These are phyloP conservation scores for Sarocladium brachiariae DNA, from an alignment of 2,329 filamentous ascomycete genomes.

Conservation along the genomic window DNA sequence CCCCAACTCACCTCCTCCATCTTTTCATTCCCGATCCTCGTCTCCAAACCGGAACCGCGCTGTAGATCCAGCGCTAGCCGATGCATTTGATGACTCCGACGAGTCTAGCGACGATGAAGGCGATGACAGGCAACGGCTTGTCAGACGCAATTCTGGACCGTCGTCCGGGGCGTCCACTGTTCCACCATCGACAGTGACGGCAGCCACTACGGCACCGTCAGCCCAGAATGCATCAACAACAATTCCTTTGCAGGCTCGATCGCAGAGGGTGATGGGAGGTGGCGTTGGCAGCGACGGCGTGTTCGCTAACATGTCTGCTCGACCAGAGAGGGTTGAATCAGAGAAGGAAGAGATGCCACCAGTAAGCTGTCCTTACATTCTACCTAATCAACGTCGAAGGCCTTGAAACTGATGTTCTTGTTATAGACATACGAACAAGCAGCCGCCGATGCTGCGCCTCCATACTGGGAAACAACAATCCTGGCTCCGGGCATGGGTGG, in stretches of 20 bases:
- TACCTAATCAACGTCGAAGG: no score
- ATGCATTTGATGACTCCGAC: slow-evolving; percentile 82
- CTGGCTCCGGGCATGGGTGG: slow-evolving; percentile 83
- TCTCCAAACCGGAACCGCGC: slow-evolving; percentile 34
- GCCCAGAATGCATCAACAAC: neutral
- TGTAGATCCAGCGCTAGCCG: slow-evolving; percentile 76
- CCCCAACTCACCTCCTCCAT: slow-evolving; percentile 63
- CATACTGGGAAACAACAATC: slow-evolving; percentile 99
- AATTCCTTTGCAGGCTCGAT: neutral
- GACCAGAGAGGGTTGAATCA: slow-evolving; percentile 74
- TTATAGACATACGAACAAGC: slow-evolving; percentile 95
- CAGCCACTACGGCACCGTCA: neutral
- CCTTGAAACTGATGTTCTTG: neutral
- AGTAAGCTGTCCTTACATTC: slow-evolving; percentile 55
- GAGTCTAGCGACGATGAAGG: slow-evolving; percentile 64
- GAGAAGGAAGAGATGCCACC: slow-evolving; percentile 86
- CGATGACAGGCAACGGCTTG: slow-evolving; percentile 80
- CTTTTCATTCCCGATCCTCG: slow-evolving; percentile 80
- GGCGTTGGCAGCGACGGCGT: slow-evolving; percentile 86
- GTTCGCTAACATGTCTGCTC: slow-evolving; percentile 89
- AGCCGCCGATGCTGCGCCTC: slow-evolving; percentile 88
- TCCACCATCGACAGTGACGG: slow-evolving; percentile 21
- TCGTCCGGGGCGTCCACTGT: slow-evolving; percentile 3
- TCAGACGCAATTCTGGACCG: slow-evolving; percentile 53
- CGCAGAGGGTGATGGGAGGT: slow-evolving; percentile 55